A percentile compares a stretch with the other conserved stretches of the same genome.
Evolutionary conservation across 345 rosid genomes (phyloP).

Genomic region (Eutrema yunnanense): DNA sequence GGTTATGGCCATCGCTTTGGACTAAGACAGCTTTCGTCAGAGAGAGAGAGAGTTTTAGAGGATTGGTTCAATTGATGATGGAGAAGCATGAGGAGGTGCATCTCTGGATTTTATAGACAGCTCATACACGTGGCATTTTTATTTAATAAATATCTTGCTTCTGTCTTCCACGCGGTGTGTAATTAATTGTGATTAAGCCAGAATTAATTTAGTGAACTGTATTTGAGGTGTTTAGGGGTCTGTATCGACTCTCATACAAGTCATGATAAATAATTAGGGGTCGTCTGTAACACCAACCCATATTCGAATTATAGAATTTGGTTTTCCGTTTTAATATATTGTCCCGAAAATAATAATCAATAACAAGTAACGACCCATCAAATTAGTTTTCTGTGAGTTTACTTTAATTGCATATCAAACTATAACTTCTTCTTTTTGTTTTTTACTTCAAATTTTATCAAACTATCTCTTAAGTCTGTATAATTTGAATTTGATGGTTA

Average conservation of each 20-base stretch:
- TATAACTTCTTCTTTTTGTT: not conserved
- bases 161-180: not conserved
- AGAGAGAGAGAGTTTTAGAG: not conserved
- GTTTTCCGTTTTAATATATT: not conserved
- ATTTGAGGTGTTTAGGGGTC: not conserved
- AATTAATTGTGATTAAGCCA: not conserved
- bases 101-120: constrained; percentile 27
- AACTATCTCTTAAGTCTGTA: not conserved
- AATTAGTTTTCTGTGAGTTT: no score
- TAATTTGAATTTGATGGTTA: not conserved
- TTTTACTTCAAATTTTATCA: not conserved
- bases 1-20: constrained; percentile 18
- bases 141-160: not conserved
- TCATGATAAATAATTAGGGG: not conserved
- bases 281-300: not conserved
- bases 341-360: not conserved
- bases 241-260: not conserved
- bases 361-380: not conserved
- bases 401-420: not conserved
- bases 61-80: not conserved
- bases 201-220: not conserved
- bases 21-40: not conserved
- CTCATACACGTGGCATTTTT: constrained; percentile 19
- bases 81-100: constrained; percentile 13
- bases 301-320: not conserved